phyloP scores from a whole-genome alignment of 768 basidiomycete species.

The Podaxis sp. region DNA sequence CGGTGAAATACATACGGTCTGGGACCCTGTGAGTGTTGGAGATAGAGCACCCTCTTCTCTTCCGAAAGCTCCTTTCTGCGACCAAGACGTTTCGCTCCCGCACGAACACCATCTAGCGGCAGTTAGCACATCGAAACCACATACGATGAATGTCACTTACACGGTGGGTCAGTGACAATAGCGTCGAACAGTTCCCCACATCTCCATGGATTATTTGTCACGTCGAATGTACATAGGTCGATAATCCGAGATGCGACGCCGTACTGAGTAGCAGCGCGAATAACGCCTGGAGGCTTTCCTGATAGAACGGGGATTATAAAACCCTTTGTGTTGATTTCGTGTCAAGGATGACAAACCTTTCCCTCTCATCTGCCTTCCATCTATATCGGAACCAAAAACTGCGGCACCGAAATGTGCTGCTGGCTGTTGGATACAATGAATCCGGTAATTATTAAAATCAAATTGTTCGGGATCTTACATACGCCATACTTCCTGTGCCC shows the following conservation, averaged over 20 bases:
- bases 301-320: background rate
- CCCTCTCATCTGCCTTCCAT: constrained; percentile 95
- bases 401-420: constrained; percentile 84
- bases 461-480: constrained; percentile 42
- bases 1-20: constrained; percentile 36
- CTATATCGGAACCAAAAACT: constrained; percentile 92
- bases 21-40: constrained; percentile 32
- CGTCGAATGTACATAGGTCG: constrained; percentile 87
- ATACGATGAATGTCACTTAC: constrained; percentile 39
- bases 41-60: constrained; percentile 30
- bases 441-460: background rate
- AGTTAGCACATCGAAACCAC: background rate
- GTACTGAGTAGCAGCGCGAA: constrained; percentile 82
- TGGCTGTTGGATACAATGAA: constrained; percentile 44
- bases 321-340: background rate
- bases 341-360: constrained; percentile 49
- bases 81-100: constrained; percentile 79
- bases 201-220: constrained; percentile 88
- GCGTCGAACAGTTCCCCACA: constrained; percentile 90
- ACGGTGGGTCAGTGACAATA: constrained; percentile 92
- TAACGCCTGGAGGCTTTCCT: constrained; percentile 59
- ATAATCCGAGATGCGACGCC: constrained; percentile 68
- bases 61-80: constrained; percentile 50
- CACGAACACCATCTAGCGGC: constrained; percentile 81
- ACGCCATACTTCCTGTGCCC: constrained; percentile 89